Evolutionary conservation across 1,284 basidiomycete species (phyloP), one percentile per base, ranked within the genome.

Genomic region (Rhodotorula sp.): DNA sequence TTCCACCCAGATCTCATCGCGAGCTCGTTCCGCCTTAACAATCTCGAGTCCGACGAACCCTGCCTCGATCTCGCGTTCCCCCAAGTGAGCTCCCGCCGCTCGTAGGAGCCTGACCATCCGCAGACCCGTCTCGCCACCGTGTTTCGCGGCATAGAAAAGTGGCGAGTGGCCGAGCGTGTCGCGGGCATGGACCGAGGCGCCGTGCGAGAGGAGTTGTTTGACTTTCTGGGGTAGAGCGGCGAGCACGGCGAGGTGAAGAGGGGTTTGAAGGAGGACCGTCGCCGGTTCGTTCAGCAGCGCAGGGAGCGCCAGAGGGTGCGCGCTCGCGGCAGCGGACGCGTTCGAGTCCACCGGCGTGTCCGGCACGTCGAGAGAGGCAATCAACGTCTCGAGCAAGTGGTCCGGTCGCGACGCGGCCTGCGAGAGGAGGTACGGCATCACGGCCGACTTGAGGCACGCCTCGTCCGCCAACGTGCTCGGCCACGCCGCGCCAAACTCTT

Each of bases 181-280:
- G 57, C 91, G 85, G 15, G 90, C 83, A 80, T 95, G 93, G 16
- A 97, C 93, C n/a, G 92, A 84, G 3, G 92, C 91, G 3, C 93
- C 93, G 1, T 87, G 87, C 69, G 87, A 84, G 48, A 97, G 84
- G 48, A 97, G 82, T 50, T 86, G 78, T 47, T 84, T 82, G 38
- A 89, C 86, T 62, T 87, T 86, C 10, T 80, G 80, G 1, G 81
- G 74, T 72, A 86, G 85, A 0, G 90, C 91, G 64, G 89, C 88
- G 50, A 93, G 80, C 54, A 90, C 87, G 3, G 93, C 92, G 28
- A 89, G 85, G 77, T 95, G 93, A 52, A 95, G 81, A 8, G 92
- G 90, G 15, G 90, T 87, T 67, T 88, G 85, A 12, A 90, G 89
- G 4, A 71, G 66, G 6, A 71, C 38, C 6, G 65, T 65, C 3